These are phyloP conservation scores for Neltuma alba DNA, from an alignment of 306 rosid genomes.

Conservation along the genomic window DNA sequence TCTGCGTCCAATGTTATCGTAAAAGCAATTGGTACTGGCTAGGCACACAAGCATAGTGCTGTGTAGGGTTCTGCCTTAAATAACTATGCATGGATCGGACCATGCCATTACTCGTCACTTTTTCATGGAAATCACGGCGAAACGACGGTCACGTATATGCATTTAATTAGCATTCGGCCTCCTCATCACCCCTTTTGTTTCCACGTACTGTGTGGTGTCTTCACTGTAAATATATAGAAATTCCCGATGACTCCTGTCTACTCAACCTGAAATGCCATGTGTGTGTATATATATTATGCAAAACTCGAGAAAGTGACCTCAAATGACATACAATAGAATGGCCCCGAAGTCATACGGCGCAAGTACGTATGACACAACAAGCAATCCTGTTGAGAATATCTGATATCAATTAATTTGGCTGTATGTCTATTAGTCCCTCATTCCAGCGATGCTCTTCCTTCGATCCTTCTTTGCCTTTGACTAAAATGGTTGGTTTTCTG, in stretches of 20 bases:
- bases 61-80: constrained; percentile 29
- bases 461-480: neutral
- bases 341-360: too few relatives aligned
- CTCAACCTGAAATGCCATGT: neutral
- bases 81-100: constrained; percentile 24
- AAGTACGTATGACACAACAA: too few relatives aligned
- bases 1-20: neutral
- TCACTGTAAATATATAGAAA: neutral
- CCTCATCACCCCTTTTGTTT: neutral
- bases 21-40: neutral
- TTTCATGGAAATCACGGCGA: constrained; percentile 20
- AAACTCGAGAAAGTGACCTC: neutral
- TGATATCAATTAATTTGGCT: neutral
- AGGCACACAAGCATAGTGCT: constrained; percentile 22
- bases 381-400: too few relatives aligned
- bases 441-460: neutral
- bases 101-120: constrained; percentile 13
- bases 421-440: neutral
- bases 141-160: neutral
- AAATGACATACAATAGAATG: too few relatives aligned
- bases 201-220: neutral
- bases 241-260: neutral
- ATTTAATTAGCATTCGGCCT: constrained; percentile 3
- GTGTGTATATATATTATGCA: neutral
- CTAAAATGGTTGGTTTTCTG: neutral